Evolutionary conservation across 225 moss, liverwort and hornwort genomes (phyloP), one percentile per base, ranked within the genome.

Genomic region (Polytrichum commune): DNA sequence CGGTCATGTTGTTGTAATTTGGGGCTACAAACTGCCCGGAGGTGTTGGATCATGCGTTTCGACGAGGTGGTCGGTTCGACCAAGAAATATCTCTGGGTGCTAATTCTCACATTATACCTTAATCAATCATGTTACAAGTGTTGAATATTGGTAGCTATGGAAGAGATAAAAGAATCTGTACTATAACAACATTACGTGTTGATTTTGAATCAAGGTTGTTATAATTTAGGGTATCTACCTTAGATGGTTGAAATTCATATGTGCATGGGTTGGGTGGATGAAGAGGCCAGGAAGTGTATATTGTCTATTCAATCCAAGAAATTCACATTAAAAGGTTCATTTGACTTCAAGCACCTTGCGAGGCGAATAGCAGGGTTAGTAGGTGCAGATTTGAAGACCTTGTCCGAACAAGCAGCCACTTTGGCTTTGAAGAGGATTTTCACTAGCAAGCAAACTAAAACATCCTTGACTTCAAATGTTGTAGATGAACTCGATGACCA

Each of bases 1-100:
- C 27, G 80, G 79, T 35, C 85, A 89, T 77, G 89, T 89, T n/a
- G 83, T 89, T 66, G 89, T 89, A 6, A 89, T 85, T 85, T 73
- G 89, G 89, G 72, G 89, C 85, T 60, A 89, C 89, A 32, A 89
- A 89, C 76, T 81, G 85, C 55, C 89, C 89, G 8, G 89, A 89
- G 65, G 80, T 85, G n/a, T 78, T 85, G 69, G 89, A 89, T 74
- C 89, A 85, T 13, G 89, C 89, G 5, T 54, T 89, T 74, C 83
- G 89, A 53, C 67, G 89, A 69, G 85, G 85, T 5, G 85, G 89
- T 68, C 83, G 85, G 5, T 89, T 89, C 75, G 89, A 89, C 73
- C 75, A 85, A 10, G 89, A 89, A 65, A 85, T 89, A 68, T 78
- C 83, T 5, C 29, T 89, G 68, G 89, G 89, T 87, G 13, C 13